Evolutionary conservation across 2,329 filamentous ascomycete genomes (phyloP).

Genomic region (Pseudogymnoascus sp.): DNA sequence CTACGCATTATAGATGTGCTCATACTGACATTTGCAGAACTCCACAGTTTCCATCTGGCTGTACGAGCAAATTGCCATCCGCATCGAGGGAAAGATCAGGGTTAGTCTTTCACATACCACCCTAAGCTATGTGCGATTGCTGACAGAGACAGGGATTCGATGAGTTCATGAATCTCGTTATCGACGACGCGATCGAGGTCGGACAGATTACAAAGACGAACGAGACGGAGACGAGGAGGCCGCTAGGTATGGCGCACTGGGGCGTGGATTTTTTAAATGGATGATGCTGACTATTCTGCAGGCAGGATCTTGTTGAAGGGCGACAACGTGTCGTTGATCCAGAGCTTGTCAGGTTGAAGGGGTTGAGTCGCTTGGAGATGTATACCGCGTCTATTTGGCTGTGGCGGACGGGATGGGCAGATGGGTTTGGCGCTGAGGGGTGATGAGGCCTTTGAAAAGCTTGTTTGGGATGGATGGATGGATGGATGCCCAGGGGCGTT

Average conservation of each 20-base stretch:
- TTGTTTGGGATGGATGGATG: not conserved
- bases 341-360: conserved; percentile 34
- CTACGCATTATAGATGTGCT: conserved; percentile 23
- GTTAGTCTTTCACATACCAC: conserved; percentile 44
- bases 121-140: not conserved
- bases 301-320: conserved; percentile 63
- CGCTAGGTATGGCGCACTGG: conserved; percentile 59
- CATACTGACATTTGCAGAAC: conserved; percentile 35
- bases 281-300: conserved; percentile 25
- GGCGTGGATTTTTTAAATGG: not conserved
- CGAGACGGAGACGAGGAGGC: conserved; percentile 64
- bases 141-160: conserved; percentile 70
- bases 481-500: not conserved
- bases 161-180: conserved; percentile 98
- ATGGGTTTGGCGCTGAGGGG: not conserved
- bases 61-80: conserved; percentile 88
- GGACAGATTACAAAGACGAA: conserved; percentile 76
- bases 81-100: conserved; percentile 94
- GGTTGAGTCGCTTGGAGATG: not conserved
- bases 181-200: conserved; percentile 93
- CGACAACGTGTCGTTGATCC: conserved; percentile 60
- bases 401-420: not conserved
- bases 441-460: not conserved
- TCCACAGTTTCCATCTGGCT: conserved; percentile 91
- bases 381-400: not conserved